Evolutionary conservation across 2,329 filamentous ascomycete species (phyloP).

Genomic region (Fusarium buharicum): DNA sequence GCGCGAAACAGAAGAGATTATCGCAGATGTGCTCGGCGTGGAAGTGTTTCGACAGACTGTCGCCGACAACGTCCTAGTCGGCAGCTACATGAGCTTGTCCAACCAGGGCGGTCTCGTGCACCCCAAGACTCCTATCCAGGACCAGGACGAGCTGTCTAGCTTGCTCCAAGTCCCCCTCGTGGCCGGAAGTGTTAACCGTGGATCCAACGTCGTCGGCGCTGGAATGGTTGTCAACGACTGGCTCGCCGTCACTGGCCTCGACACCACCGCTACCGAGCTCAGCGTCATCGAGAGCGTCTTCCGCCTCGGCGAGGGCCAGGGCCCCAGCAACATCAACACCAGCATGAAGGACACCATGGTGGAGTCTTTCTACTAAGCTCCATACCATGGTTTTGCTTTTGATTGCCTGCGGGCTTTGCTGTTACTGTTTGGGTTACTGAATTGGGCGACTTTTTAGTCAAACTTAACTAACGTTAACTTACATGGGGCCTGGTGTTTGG

Average conservation of each 20-base stretch:
- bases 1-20: conserved; percentile 98
- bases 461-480: conserved; percentile 10
- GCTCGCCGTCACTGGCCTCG: conserved; percentile 92
- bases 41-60: conserved; percentile 95
- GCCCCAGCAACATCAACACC: conserved; percentile 80
- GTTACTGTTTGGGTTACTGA: conserved; percentile 20
- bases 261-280: conserved; percentile 96
- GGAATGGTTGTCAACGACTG: conserved; percentile 75
- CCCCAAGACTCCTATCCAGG: conserved; percentile 95
- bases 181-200: conserved; percentile 92
- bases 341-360: conserved; percentile 98
- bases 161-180: conserved; percentile 96
- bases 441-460: conserved; percentile 24
- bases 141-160: conserved; percentile 95
- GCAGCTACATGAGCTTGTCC: conserved; percentile 94
- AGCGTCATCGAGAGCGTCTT: conserved; percentile 98
- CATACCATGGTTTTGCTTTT: conserved; percentile 8
- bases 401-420: conserved; percentile 27
- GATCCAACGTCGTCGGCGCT: conserved; percentile 92
- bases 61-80: conserved; percentile 95
- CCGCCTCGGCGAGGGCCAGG: conserved; percentile 87
- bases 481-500: conserved; percentile 41
- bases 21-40: conserved; percentile 90
- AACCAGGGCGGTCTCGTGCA: conserved; percentile 98
- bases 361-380: conserved; percentile 90